Percentiles rank a stretch among this genome's conserved stretches.
Conservation (phyloP, 2,329 filamentous ascomycete genomes). For the Aspergillus intermedius region DNA sequence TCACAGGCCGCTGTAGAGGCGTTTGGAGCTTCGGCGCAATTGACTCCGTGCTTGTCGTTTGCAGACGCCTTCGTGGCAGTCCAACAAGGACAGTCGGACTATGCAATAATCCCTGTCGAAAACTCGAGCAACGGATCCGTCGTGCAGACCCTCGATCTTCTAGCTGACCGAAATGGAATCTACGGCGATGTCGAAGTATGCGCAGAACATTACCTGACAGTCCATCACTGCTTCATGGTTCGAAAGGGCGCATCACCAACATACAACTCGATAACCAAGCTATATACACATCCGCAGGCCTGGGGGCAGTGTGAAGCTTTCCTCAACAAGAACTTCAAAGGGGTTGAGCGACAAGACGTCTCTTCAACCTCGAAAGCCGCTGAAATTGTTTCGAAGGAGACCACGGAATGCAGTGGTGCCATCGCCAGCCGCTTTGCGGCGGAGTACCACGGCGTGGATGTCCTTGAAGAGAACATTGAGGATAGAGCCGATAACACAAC, state of each 20-base stretch:
- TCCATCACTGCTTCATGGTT: conserved; percentile 78
- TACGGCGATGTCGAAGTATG: conserved; percentile 68
- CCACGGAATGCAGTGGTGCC: conserved; percentile 60
- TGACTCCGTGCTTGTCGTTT: conserved; percentile 33
- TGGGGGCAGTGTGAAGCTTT: conserved; percentile 85
- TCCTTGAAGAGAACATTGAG: conserved; percentile 52
- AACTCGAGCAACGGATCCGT: conserved; percentile 95
- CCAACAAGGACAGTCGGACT: conserved; percentile 56
- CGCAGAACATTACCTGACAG: conserved; percentile 77
- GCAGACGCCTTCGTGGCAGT: conserved; percentile 72
- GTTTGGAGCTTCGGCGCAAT: conserved; percentile 35
- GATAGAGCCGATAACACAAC: conserved; percentile 43
- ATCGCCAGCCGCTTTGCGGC: conserved; percentile 73
- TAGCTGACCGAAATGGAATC: conserved; percentile 63
- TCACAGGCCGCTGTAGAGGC: conserved; percentile 48
- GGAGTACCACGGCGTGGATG: conserved; percentile 58
- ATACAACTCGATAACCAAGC: conserved; percentile 59
- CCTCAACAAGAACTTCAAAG: conserved; percentile 61
- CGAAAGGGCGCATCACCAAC: conserved; percentile 18
- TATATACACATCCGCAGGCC: conserved; percentile 93
- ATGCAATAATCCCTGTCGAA: conserved; percentile 87
- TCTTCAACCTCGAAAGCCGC: conserved; percentile 81
- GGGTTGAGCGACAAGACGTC: conserved; percentile 73
- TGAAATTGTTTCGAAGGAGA: conserved; percentile 59
- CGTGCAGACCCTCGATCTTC: conserved; percentile 78